A percentile compares a stretch with the other conserved stretches of the same genome.
These are phyloP conservation scores for Gracilaria domingensis DNA, from an alignment of 23 red algal species.

Conservation along the genomic window DNA sequence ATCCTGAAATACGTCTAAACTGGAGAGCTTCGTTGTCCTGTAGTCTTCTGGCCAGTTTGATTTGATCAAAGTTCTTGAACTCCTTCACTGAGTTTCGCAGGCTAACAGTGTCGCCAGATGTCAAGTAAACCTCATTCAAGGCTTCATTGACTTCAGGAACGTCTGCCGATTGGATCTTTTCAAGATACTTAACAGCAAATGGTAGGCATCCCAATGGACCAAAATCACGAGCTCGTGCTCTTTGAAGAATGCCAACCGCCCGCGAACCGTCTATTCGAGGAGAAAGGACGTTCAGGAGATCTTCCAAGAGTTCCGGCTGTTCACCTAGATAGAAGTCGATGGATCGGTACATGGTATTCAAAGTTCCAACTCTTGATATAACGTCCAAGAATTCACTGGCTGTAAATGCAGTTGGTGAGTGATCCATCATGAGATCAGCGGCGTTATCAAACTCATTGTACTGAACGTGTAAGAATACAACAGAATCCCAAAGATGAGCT, in stretches of 20 bases:
- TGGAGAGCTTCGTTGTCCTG: conserved; percentile 81
- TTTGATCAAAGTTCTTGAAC: conserved; percentile 93
- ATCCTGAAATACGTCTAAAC: conserved; percentile 75
- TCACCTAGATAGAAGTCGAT: conserved; percentile 94
- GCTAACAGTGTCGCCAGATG: conserved; percentile 64
- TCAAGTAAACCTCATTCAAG: conserved; percentile 82
- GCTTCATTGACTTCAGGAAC: conserved; percentile 93
- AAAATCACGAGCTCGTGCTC: conserved; percentile 65
- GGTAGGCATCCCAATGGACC: conserved; percentile 68
- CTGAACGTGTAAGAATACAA: conserved; percentile 85
- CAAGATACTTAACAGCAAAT: conserved; percentile 69
- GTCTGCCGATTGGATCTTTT: conserved; percentile 89
- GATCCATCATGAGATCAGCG: conserved; percentile 90
- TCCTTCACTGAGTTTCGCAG: conserved; percentile 77
- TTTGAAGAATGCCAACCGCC: conserved; percentile 57
- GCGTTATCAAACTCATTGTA: conserved; percentile 95
- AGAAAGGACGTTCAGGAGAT: conserved; percentile 82
- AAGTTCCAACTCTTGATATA: conserved; percentile 76
- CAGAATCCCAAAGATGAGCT: conserved; percentile 84
- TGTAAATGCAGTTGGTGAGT: conserved; percentile 81
- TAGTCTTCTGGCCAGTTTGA: conserved; percentile 70
- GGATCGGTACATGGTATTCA: conserved; percentile 87
- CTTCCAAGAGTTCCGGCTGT: conserved; percentile 83
- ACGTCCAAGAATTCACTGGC: conserved; percentile 82
- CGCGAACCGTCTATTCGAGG: conserved; percentile 76